Percentiles rank a stretch among this genome's conserved stretches.
Evolutionary conservation across 2,329 filamentous ascomycete genomes (phyloP).

Genomic region (Pseudogymnoascus sp.): DNA sequence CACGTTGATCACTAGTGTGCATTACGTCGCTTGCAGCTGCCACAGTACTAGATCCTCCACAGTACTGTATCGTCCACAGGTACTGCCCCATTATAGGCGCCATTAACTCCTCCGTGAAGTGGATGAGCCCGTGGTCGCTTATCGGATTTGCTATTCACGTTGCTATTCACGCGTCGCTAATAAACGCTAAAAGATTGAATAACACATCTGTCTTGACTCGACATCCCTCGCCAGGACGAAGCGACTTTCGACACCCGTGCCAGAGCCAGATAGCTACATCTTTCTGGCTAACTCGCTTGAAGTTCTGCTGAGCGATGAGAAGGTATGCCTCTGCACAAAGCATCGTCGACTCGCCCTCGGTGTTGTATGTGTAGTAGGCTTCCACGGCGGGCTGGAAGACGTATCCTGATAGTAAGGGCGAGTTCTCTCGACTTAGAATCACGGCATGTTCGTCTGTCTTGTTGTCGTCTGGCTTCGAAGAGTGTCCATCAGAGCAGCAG

Average conservation of each 20-base stretch:
- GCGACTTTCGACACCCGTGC: slow-evolving; percentile 24
- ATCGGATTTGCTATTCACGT: too few species aligned
- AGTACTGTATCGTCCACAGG: too few species aligned
- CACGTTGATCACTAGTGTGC: too few species aligned
- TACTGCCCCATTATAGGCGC: too few species aligned
- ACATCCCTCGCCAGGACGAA: slow-evolving; percentile 23
- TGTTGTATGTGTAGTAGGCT: slow-evolving; percentile 10
- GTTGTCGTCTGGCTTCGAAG: background rate
- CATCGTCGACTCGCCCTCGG: slow-evolving; percentile 25
- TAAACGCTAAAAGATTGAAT: slow-evolving; percentile 23
- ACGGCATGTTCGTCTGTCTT: too few species aligned
- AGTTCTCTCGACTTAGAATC: too few species aligned
- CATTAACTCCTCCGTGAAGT: too few species aligned
- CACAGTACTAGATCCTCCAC: too few species aligned
- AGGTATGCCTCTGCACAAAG: slow-evolving; percentile 29
- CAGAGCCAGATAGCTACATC: slow-evolving; percentile 23
- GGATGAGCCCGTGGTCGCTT: too few species aligned
- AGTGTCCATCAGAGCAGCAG: slow-evolving; percentile 10
- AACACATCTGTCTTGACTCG: slow-evolving; percentile 26
- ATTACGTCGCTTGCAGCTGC: too few species aligned
- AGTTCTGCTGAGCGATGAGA: slow-evolving; percentile 29
- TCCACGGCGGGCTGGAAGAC: background rate
- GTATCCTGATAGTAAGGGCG: too few species aligned
- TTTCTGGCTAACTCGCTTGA: slow-evolving; percentile 20
- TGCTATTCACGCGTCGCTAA: slow-evolving; percentile 21